Base-by-base conservation (phyloP, 2,329 filamentous ascomycete species). In the Xylaria sp. region DNA sequence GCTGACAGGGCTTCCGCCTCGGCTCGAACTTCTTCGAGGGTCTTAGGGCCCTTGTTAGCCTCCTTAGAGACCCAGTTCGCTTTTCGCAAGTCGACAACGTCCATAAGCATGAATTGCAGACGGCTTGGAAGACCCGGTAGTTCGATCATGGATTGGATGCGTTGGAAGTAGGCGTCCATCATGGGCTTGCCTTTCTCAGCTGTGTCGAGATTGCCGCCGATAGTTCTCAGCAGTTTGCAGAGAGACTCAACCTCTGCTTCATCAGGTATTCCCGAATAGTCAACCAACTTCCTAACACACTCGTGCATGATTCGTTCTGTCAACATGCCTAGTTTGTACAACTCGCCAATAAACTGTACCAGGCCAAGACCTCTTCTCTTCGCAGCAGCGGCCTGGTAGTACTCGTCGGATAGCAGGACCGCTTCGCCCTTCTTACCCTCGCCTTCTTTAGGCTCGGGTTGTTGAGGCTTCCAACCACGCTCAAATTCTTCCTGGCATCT, bases 271-370 rank as follows among this genome's bases (percentile, higher is more conserved):
- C 93, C 94, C 78, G 95, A 92, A 81, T 97, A 98, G 82, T 99
- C 95, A 73, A 99, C 93, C 71, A 99, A 88, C 82, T 97, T 97
- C 84, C 94, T 91, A 32, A 99, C 94, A 87, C 96, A 99, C 82
- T 98, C 93, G 85, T 99, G 95, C 96, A 99, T 99, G 83, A 99
- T 99, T 80, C 95, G 93, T 81, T 98, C 93, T 69, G 96, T 99
- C 81, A 99, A 88, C 96, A 99, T 99, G 79, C 92, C 91, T 69
- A 99, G 90, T 86, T 98, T 99, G 89, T 97, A 99, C 54, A 99
- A 89, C 83, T 99, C 96, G 85, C 96, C 96, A 78, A 99, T 99
- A 84, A 99, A 99, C 82, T 98, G 95, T 72, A 99, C 95, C 24
- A 99, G 89, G 90, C 96, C 96, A 72, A 99, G 92, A 83, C 96